Evolutionary conservation across 2,329 filamentous ascomycete species (phyloP).

Genomic region (Pyrenochaeta sp.): DNA sequence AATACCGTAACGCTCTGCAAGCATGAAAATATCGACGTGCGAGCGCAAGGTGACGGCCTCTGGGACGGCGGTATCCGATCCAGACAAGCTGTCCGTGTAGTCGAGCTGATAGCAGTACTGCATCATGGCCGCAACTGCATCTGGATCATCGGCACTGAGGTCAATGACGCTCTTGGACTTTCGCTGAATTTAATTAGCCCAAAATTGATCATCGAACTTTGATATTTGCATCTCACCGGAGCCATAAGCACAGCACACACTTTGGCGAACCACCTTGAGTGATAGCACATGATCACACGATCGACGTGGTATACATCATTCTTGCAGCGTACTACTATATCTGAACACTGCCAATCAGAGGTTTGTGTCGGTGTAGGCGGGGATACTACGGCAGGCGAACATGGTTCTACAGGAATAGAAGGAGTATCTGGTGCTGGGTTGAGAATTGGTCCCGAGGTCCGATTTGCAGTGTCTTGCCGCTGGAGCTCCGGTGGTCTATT

Average conservation of each 20-base stretch:
- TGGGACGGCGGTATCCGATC: constrained; percentile 23
- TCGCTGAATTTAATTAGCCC: constrained; percentile 25
- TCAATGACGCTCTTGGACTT: constrained; percentile 35
- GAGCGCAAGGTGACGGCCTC: constrained; percentile 29
- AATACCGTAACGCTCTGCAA: constrained; percentile 38
- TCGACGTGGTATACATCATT: constrained; percentile 41
- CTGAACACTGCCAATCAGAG: constrained; percentile 30
- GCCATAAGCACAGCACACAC: constrained; percentile 36
- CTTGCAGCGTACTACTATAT: constrained; percentile 37
- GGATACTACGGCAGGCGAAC: constrained; percentile 3
- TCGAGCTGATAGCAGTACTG: constrained; percentile 43
- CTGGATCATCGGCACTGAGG: constrained; percentile 39
- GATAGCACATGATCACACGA: constrained; percentile 37
- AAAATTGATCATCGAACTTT: neutral
- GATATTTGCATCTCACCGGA: constrained; percentile 14
- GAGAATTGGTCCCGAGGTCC: no score
- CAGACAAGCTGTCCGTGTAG: constrained; percentile 33
- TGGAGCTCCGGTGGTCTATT: constrained; percentile 11
- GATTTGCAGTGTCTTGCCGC: no score
- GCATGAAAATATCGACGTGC: constrained; percentile 38
- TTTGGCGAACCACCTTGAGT: constrained; percentile 39
- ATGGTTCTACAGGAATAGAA: constrained; percentile 3
- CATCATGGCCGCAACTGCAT: constrained; percentile 43
- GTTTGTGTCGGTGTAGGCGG: constrained; percentile 4
- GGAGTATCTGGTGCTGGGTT: no score